Base-by-base conservation (phyloP, 2,329 filamentous ascomycete genomes). In the Fusarium kyushuense region DNA sequence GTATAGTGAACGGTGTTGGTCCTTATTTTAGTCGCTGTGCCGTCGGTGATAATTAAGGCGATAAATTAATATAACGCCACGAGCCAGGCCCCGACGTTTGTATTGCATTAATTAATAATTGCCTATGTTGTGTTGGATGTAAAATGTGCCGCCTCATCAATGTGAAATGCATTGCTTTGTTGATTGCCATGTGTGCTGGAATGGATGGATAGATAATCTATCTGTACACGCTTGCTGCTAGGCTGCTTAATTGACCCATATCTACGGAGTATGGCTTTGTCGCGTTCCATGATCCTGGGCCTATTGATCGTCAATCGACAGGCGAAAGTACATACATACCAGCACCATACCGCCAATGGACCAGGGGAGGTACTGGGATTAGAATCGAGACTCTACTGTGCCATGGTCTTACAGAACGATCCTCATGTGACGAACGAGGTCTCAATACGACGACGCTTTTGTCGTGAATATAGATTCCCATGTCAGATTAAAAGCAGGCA, bases 261-360 rank as follows among this genome's bases (percentile, higher is more conserved):
- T 40, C 12, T n/a, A n/a, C n/a, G n/a, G n/a, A n/a, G n/a, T n/a
- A n/a, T n/a, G n/a, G 42, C 35, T 27, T 49, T 38, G 30, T 23
- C 21, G n/a, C 33, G 27, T 54, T 49, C 46, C 32, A 49, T 63
- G 38, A 65, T 54, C 38, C 61, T 53, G 45, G 61, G 43, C 25
- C 23, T 47, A 54, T 49, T 65, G 58, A 67, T 69, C 62, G 66
- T 67, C 46, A 69, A 68, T 69, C 56, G 61, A 21, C 62, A 60
- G 54, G 54, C 54, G 46, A 58, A 47, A 58, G 48, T 52, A 42
- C 42, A n/a, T n/a, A n/a, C n/a, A n/a, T n/a, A n/a, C n/a, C n/a
- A n/a, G n/a, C n/a, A n/a, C n/a, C n/a, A n/a, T n/a, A n/a, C n/a
- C n/a, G n/a, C n/a, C n/a, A n/a, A n/a, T 21, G 35, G 38, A 17